A percentile compares a stretch with the other conserved stretches of the same genome.
phyloP scores from a whole-genome alignment of 495 filamentous ascomycete genomes.

The Astrothelium subdiscretum region DNA sequence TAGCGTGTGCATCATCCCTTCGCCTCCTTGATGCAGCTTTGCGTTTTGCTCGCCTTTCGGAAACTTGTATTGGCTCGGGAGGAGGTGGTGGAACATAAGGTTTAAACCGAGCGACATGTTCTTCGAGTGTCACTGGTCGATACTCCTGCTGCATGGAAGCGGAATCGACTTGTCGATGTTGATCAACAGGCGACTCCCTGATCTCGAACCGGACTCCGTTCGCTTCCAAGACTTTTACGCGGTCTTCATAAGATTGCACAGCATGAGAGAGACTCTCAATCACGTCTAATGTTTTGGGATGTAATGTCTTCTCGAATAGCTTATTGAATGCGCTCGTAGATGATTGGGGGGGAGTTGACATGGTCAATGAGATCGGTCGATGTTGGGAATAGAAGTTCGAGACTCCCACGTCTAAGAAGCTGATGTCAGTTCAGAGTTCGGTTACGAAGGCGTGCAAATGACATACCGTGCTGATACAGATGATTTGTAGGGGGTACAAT shows the following conservation, averaged over 20 bases:
- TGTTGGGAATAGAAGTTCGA: constrained; percentile 94
- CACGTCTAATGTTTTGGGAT: constrained; percentile 47
- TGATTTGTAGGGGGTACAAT: constrained; percentile 79
- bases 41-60: constrained; percentile 20
- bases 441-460: constrained; percentile 8
- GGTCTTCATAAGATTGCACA: constrained; percentile 58
- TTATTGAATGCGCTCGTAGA: constrained; percentile 63
- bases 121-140: constrained; percentile 37
- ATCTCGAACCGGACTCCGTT: constrained; percentile 37
- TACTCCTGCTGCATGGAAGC: constrained; percentile 23
- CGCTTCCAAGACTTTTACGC: constrained; percentile 28
- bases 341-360: constrained; percentile 59
- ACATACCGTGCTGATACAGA: constrained; percentile 58
- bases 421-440: constrained; percentile 4
- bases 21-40: constrained; percentile 17
- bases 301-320: constrained; percentile 57
- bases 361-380: constrained; percentile 80
- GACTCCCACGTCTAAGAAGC: constrained; percentile 58
- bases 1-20: constrained; percentile 21
- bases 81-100: constrained; percentile 72
- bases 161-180: constrained; percentile 16
- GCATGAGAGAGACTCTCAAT: constrained; percentile 66
- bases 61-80: constrained; percentile 42
- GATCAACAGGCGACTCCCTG: constrained; percentile 33
- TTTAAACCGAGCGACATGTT: constrained; percentile 47